Percentiles rank a stretch among this genome's conserved stretches.
Evolutionary conservation across 345 rosid genomes (phyloP).

Genomic region (Mangifera indica): DNA sequence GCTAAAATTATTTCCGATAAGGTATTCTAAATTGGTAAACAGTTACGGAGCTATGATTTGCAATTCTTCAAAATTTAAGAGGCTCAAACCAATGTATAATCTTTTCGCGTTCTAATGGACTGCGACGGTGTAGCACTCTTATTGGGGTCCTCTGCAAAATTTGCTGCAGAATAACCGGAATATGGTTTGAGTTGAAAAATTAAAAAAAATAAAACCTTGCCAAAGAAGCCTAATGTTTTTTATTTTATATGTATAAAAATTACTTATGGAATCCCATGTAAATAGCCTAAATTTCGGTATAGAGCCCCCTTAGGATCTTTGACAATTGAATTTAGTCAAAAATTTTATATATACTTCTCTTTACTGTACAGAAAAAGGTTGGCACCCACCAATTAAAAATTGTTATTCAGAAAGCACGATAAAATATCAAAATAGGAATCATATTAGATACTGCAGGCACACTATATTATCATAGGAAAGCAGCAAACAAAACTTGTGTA

Average conservation of each 20-base stretch:
- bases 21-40: neutral
- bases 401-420: neutral
- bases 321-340: neutral
- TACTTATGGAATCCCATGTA: neutral
- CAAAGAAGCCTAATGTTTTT: neutral
- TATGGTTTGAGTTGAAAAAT: too few relatives aligned
- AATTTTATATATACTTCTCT: too few relatives aligned
- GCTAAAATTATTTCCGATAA: too few relatives aligned
- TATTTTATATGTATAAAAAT: too few relatives aligned
- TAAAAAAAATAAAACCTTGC: neutral
- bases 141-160: conserved; percentile 84
- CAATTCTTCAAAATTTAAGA: conserved; percentile 12
- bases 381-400: too few relatives aligned
- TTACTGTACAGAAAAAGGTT: too few relatives aligned
- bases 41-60: neutral
- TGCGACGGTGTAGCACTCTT: conserved; percentile 95
- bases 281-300: neutral
- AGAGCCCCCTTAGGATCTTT: neutral
- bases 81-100: conserved; percentile 68
- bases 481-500: conserved; percentile 1
- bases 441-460: neutral
- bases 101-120: conserved; percentile 87
- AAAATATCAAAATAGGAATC: neutral
- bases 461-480: conserved; percentile 1
- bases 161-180: conserved; percentile 34